These are phyloP conservation scores for Fonsecaea multimorphosa DNA, from an alignment of 2,329 filamentous ascomycete species.

Conservation along the genomic window DNA sequence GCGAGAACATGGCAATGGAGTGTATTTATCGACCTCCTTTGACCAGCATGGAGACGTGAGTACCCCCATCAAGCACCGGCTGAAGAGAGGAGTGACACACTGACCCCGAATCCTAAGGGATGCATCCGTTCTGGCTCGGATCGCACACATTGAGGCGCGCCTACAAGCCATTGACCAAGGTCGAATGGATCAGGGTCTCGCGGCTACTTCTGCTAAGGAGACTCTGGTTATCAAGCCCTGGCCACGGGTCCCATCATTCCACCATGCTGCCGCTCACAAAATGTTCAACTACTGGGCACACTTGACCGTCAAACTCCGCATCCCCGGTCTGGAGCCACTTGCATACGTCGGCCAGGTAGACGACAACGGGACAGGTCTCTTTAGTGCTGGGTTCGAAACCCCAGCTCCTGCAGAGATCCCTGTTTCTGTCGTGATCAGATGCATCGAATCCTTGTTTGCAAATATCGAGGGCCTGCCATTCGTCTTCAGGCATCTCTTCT, in stretches of 20 bases:
- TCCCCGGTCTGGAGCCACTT: constrained; percentile 16
- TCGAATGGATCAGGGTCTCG: background rate
- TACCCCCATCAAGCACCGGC: background rate
- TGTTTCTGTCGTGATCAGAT: background rate
- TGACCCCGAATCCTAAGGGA: constrained; percentile 2
- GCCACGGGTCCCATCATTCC: constrained; percentile 18
- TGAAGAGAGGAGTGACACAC: background rate
- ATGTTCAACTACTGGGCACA: constrained; percentile 25
- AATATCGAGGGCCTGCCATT: constrained; percentile 13
- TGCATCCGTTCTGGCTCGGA: constrained; percentile 18
- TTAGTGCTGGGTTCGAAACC: constrained; percentile 1
- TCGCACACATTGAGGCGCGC: constrained; percentile 15
- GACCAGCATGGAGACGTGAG: constrained; percentile 20
- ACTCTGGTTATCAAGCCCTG: constrained; percentile 4
- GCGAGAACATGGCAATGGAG: constrained; percentile 10
- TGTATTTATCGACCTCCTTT: constrained; percentile 21
- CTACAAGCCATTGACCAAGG: constrained; percentile 17
- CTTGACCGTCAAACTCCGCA: constrained; percentile 14
- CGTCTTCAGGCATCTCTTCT: constrained; percentile 18
- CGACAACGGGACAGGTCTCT: constrained; percentile 13
- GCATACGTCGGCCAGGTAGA: constrained; percentile 16
- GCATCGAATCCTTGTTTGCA: constrained; percentile 21
- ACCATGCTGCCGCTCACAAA: constrained; percentile 26
- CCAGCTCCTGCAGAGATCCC: constrained; percentile 5
- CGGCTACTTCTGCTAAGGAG: constrained; percentile 3